These are phyloP conservation scores for Diaporthe sp. DNA, from an alignment of 2,329 filamentous ascomycete species.

Conservation along the genomic window DNA sequence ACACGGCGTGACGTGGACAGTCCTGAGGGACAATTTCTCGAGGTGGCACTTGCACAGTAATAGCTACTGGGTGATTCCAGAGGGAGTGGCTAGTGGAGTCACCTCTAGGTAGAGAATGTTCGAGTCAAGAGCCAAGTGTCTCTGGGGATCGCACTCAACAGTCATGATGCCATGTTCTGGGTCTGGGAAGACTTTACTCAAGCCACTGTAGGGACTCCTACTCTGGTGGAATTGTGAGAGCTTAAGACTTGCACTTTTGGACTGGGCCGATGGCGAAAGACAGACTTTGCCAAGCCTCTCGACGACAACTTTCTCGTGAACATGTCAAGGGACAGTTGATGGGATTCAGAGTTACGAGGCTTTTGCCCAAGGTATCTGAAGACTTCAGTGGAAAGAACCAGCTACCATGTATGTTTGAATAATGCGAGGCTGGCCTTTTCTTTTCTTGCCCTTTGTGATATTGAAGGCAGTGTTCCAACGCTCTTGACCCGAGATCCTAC, in stretches of 20 bases:
- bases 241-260: not conserved
- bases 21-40: not conserved
- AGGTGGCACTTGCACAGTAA: not conserved
- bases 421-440: not conserved
- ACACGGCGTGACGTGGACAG: conserved; percentile 8
- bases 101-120: not conserved
- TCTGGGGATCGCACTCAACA: not conserved
- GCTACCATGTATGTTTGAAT: not conserved
- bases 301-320: too few relatives aligned
- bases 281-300: too few relatives aligned
- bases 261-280: too few relatives aligned
- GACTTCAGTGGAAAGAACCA: too few relatives aligned
- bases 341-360: too few relatives aligned
- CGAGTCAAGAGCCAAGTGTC: not conserved
- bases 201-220: not conserved
- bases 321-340: too few relatives aligned
- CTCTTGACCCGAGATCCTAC: not conserved
- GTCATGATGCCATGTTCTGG: not conserved
- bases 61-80: not conserved
- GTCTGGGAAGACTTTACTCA: not conserved
- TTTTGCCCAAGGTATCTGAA: too few relatives aligned
- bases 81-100: not conserved
- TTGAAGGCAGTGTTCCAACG: not conserved
- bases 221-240: not conserved
- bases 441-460: too few relatives aligned